phyloP scores from a whole-genome alignment of 139 green algal genomes.

The Spirogloea muscicola region DNA sequence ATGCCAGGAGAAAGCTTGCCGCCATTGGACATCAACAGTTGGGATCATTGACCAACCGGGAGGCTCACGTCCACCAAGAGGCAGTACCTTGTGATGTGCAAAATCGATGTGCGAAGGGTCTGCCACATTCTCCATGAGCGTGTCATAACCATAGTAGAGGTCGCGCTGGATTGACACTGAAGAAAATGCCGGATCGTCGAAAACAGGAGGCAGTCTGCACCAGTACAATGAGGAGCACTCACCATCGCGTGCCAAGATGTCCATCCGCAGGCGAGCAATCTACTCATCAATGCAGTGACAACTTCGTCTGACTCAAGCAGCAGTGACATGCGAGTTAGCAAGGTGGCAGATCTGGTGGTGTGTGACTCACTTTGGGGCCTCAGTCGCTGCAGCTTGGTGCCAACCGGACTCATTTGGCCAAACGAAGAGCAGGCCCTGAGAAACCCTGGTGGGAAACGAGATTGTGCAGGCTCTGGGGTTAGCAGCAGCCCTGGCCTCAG shows the following conservation, averaged over 20 bases:
- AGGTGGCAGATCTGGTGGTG: too few relatives aligned
- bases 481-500: conserved; percentile 6
- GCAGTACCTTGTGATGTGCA: conserved; percentile 42
- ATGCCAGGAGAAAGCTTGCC: background rate
- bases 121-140: conserved; percentile 50
- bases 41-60: background rate
- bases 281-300: too few relatives aligned
- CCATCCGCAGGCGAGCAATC: too few relatives aligned
- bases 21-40: background rate
- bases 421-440: conserved; percentile 34
- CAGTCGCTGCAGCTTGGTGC: background rate
- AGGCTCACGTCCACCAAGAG: background rate
- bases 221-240: too few relatives aligned
- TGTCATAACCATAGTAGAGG: conserved; percentile 48
- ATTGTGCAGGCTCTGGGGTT: conserved; percentile 7
- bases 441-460: conserved; percentile 1
- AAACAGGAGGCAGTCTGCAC: conserved; percentile 25
- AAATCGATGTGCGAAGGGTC: conserved; percentile 48
- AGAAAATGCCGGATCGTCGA: conserved; percentile 32
- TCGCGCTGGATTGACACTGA: conserved; percentile 44
- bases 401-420: conserved; percentile 22
- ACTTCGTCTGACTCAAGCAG: too few relatives aligned
- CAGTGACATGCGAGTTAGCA: too few relatives aligned
- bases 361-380: conserved; percentile 11
- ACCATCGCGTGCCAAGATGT: too few relatives aligned